Conservation (phyloP, 2,329 filamentous ascomycete species). For the Neocucurbitaria cava region DNA sequence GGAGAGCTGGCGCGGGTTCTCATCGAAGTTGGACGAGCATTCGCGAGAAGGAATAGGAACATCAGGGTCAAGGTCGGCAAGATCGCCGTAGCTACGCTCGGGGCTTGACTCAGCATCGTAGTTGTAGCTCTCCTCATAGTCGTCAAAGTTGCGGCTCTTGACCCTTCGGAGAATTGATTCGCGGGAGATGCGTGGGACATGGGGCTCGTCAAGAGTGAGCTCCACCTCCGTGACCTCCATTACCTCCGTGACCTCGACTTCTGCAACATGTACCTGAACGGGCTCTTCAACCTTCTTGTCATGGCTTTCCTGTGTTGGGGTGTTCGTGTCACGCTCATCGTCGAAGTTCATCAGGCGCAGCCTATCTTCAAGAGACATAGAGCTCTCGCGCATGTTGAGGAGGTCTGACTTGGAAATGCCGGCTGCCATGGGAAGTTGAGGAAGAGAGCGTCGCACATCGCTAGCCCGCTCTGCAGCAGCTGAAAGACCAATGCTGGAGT, state of each 20-base stretch:
- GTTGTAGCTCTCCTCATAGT: slow-evolving; percentile 51
- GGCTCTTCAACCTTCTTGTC: slow-evolving; percentile 33
- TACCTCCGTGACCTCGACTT: slow-evolving; percentile 28
- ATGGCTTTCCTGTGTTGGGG: slow-evolving; percentile 46
- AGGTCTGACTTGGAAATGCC: slow-evolving; percentile 78
- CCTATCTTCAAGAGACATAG: slow-evolving; percentile 84
- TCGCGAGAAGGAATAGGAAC: slow-evolving; percentile 89
- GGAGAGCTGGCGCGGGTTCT: slow-evolving; percentile 67
- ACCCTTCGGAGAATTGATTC: slow-evolving; percentile 93
- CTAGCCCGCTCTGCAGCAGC: slow-evolving; percentile 76
- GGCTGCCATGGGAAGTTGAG: slow-evolving; percentile 73
- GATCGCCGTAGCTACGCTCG: slow-evolving; percentile 60
- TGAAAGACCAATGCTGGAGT: slow-evolving; percentile 69
- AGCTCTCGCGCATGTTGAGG: slow-evolving; percentile 74
- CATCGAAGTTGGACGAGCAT: slow-evolving; percentile 65
- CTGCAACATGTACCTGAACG: slow-evolving; percentile 39
- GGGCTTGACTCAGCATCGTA: slow-evolving; percentile 60
- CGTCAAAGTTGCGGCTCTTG: slow-evolving; percentile 68
- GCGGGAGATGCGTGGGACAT: slow-evolving; percentile 82
- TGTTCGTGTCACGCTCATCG: slow-evolving; percentile 56
- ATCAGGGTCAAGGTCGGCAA: slow-evolving; percentile 77
- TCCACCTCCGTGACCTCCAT: slow-evolving; percentile 47
- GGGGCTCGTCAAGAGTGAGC: slow-evolving; percentile 58
- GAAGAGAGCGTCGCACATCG: slow-evolving; percentile 71
- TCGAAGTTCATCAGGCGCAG: slow-evolving; percentile 85